Base-by-base conservation (phyloP, 345 rosid genomes). In the Eucalyptus caleyi region DNA sequence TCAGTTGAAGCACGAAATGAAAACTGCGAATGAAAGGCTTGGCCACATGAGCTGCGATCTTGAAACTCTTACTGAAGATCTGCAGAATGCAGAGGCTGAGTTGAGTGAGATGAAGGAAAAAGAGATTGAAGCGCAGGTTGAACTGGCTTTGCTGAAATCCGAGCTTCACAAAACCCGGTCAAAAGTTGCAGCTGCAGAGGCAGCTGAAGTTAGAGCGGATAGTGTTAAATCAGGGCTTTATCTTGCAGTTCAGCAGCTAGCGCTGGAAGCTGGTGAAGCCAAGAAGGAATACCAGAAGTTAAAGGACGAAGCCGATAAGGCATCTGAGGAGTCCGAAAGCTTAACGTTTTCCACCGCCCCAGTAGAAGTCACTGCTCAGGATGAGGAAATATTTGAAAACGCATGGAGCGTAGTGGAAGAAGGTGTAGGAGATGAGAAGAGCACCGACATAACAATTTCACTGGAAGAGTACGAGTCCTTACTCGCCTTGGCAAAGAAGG, bases 171-270 rank as follows among this genome's bases (percentile, higher is more conserved):
- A 86, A 86, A 91, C 50, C 47, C 89, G 92, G 87, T 90, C 93
- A 10, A 90, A 83, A 87, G 47, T 90, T 37, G 93, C 91, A 62
- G 93, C 93, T 7, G 91, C 93, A 21, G 93, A 93, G 69, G 94
- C 94, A 49, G 94, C 92, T 47, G 94, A 93, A 90, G 91, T 90
- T 88, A 92, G 93, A 86, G 89, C 90, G 2, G 90, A 87, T 30
- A 90, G 90, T 50, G 40, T 87, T 13, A 91, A 89, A 59, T 90
- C 93, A 27, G 92, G 93, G 24, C 88, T 88, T 16, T 89, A 90
- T 88, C 94, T 77, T 69, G 94, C 93, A 34, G 91, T 91, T 69
- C 92, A 94, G 90, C 90, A 92, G 87, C 90, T 93, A 44, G 89
- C 91, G 6, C 87, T 89, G 0, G 93, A 94, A 91, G 92, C 92